These are phyloP conservation scores for Sarocladium oryzae DNA, from an alignment of 2,329 filamentous ascomycete species.

Conservation along the genomic window DNA sequence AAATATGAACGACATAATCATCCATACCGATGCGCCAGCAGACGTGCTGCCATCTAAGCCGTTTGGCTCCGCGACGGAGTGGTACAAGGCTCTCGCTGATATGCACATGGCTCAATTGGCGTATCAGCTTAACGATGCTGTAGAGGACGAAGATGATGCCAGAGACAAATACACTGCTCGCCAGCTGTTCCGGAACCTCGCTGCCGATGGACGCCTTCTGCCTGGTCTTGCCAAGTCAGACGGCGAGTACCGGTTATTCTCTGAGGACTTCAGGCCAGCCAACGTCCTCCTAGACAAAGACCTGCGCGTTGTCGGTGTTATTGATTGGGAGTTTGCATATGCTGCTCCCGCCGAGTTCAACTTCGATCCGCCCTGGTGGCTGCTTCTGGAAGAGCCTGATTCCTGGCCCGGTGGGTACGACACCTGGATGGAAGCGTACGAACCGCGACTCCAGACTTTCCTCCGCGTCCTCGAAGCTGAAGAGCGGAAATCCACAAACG, in stretches of 20 bases:
- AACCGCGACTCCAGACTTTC: conserved; percentile 25
- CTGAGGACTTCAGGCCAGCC: conserved; percentile 23
- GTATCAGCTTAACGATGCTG: conserved; percentile 31
- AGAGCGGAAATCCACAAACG: conserved; percentile 17
- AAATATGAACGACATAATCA: conserved; percentile 29
- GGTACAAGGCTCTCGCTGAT: conserved; percentile 27
- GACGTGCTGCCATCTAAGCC: conserved; percentile 18
- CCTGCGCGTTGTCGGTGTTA: conserved; percentile 23
- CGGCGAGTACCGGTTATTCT: conserved; percentile 15
- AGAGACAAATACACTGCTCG: conserved; percentile 27
- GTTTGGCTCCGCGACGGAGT: conserved; percentile 25
- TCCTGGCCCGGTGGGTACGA: conserved; percentile 23
- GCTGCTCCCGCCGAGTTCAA: conserved; percentile 25
- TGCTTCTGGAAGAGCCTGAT: conserved; percentile 26
- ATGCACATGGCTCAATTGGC: conserved; percentile 29
- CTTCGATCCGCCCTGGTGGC: conserved; percentile 34
- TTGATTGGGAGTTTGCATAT: conserved; percentile 35
- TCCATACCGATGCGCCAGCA: conserved; percentile 16
- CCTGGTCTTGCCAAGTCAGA: background rate
- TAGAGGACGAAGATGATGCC: conserved; percentile 23
- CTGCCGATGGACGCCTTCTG: conserved; percentile 12
- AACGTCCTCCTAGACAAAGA: conserved; percentile 27
- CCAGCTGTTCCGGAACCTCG: conserved; percentile 25
- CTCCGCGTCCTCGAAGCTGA: conserved; percentile 25
- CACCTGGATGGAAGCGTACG: conserved; percentile 25